Evolutionary conservation across 2,329 filamentous ascomycete genomes (phyloP).

Genomic region (Aureobasidium leucospermi): DNA sequence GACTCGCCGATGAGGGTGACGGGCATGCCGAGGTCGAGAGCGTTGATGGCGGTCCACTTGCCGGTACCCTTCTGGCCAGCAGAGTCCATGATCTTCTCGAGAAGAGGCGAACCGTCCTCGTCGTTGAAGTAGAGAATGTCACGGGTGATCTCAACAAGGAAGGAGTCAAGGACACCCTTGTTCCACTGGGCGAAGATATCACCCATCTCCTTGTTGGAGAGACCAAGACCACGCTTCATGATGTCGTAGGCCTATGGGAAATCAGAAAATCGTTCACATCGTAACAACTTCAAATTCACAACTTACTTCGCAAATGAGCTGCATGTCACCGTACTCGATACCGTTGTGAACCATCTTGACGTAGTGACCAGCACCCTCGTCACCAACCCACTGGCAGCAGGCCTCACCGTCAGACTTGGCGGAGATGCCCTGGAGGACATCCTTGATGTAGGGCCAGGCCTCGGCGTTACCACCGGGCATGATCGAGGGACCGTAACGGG

Average conservation of each 20-base stretch:
- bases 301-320: constrained; percentile 94
- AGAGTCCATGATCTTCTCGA: constrained; percentile 98
- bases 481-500: constrained; percentile 90
- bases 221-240: constrained; percentile 93
- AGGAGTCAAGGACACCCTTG: constrained; percentile 95
- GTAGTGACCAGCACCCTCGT: constrained; percentile 99
- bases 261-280: constrained; percentile 15
- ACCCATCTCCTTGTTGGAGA: constrained; percentile 89
- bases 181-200: constrained; percentile 96
- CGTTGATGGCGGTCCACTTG: constrained; percentile 99
- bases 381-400: constrained; percentile 99
- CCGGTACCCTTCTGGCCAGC: constrained; percentile 99
- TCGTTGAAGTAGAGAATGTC: constrained; percentile 99
- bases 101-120: constrained; percentile 78
- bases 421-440: constrained; percentile 95
- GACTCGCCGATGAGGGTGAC: constrained; percentile 97
- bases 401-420: constrained; percentile 96
- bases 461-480: constrained; percentile 99
- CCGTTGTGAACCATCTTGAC: constrained; percentile 99
- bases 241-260: constrained; percentile 84
- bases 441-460: constrained; percentile 97
- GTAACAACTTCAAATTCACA: neutral
- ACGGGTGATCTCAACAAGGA: constrained; percentile 98
- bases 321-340: constrained; percentile 99
- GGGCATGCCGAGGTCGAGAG: constrained; percentile 95